These are phyloP conservation scores for Excoecaria cochinchinensis DNA, from an alignment of 345 rosid genomes.

Conservation along the genomic window DNA sequence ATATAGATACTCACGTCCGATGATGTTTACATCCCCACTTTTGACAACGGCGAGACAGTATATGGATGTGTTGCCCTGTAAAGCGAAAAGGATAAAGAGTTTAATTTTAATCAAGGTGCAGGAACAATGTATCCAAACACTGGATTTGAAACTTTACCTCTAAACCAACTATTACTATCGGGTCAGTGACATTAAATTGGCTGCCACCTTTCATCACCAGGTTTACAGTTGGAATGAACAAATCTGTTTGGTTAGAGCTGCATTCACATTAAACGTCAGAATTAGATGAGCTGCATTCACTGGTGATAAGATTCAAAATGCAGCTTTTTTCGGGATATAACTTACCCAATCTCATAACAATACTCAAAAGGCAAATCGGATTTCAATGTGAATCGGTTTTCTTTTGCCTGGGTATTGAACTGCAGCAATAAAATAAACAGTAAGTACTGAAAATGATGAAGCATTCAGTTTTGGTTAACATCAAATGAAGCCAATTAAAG, in stretches of 20 bases:
- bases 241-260: slow-evolving; percentile 14
- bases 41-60: slow-evolving; percentile 76
- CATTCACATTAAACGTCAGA: slow-evolving; percentile 5
- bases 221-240: slow-evolving; percentile 41
- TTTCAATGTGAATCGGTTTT: slow-evolving; percentile 40
- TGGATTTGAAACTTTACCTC: slow-evolving; percentile 38
- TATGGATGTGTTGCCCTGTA: slow-evolving; percentile 40
- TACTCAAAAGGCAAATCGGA: slow-evolving; percentile 68
- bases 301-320: background rate
- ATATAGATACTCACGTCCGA: slow-evolving; percentile 74
- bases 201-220: slow-evolving; percentile 83
- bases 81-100: slow-evolving; percentile 13
- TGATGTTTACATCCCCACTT: slow-evolving; percentile 64
- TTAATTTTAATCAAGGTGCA: slow-evolving; percentile 8
- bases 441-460: slow-evolving; percentile 2
- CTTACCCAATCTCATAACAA: slow-evolving; percentile 71
- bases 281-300: background rate
- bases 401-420: slow-evolving; percentile 60
- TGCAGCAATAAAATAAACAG: slow-evolving; percentile 34
- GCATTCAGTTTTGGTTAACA: slow-evolving; percentile 3
- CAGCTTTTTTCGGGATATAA: slow-evolving; percentile 3
- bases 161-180: slow-evolving; percentile 35
- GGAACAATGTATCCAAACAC: slow-evolving; percentile 1
- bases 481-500: slow-evolving; percentile 11
- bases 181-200: slow-evolving; percentile 46